phyloP scores from a whole-genome alignment of 768 basidiomycete genomes.

The Lentinula sp. region DNA sequence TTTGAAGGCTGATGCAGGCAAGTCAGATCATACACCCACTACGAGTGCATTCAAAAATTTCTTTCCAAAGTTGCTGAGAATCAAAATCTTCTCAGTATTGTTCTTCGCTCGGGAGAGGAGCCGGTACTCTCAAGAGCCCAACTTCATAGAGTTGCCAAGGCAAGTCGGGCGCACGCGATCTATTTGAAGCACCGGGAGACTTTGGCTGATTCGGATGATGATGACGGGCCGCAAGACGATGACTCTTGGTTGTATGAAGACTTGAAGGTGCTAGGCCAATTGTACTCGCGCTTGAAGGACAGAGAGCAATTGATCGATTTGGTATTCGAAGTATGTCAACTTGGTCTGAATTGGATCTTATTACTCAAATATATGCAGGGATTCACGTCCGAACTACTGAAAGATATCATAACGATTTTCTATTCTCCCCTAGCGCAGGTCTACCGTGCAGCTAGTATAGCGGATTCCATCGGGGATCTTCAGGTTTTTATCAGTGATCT shows the following conservation, averaged over 20 bases:
- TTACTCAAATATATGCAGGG: slow-evolving; percentile 47
- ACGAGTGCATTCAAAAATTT: neutral
- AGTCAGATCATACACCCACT: slow-evolving; percentile 15
- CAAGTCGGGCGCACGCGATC: slow-evolving; percentile 71
- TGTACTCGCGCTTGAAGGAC: slow-evolving; percentile 79
- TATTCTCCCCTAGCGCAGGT: slow-evolving; percentile 95
- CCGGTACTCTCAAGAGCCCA: slow-evolving; percentile 74
- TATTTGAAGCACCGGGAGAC: slow-evolving; percentile 60
- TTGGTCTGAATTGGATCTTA: neutral
- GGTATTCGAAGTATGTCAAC: slow-evolving; percentile 77
- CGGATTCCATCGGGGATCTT: slow-evolving; percentile 85
- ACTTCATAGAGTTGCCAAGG: slow-evolving; percentile 72
- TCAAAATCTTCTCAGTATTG: slow-evolving; percentile 70
- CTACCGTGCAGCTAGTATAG: slow-evolving; percentile 94
- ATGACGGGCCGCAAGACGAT: slow-evolving; percentile 89
- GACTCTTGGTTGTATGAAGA: slow-evolving; percentile 98
- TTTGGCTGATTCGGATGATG: slow-evolving; percentile 81
- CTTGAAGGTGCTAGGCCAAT: slow-evolving; percentile 67
- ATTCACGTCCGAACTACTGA: slow-evolving; percentile 88
- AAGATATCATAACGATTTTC: slow-evolving; percentile 98
- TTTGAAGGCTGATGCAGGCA: slow-evolving; percentile 77
- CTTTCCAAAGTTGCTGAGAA: slow-evolving; percentile 49
- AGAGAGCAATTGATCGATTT: slow-evolving; percentile 89
- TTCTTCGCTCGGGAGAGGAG: slow-evolving; percentile 73
- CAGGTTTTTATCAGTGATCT: slow-evolving; percentile 95